phyloP scores from a whole-genome alignment of 257 asterid genomes.

The Echium plantagineum region DNA sequence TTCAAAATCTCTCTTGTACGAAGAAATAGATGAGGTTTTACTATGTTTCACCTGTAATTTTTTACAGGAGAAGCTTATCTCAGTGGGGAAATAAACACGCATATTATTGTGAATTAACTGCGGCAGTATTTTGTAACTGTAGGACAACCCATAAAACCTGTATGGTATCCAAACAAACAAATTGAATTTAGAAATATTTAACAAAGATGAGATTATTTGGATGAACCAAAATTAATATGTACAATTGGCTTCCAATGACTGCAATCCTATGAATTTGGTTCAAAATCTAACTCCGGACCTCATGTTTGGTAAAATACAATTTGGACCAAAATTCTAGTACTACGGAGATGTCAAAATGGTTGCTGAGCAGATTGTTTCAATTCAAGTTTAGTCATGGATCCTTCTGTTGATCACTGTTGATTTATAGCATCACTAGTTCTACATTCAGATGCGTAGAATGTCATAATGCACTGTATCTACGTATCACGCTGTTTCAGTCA shows the following conservation, averaged over 20 bases:
- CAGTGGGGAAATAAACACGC: conserved; percentile 1
- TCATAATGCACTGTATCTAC: background rate
- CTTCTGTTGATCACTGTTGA: background rate
- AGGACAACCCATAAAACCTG: too few relatives aligned
- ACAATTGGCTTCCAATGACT: background rate
- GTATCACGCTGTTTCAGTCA: background rate
- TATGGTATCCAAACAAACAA: background rate
- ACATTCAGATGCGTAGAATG: background rate
- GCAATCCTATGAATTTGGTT: background rate
- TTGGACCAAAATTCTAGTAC: background rate
- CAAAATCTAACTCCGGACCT: too few relatives aligned
- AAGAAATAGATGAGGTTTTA: conserved; percentile 44
- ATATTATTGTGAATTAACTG: background rate
- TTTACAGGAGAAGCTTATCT: background rate
- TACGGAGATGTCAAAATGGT: too few relatives aligned
- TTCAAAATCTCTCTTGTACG: conserved; percentile 49
- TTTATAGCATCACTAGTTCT: background rate
- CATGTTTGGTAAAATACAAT: background rate
- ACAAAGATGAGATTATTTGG: background rate
- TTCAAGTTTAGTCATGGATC: background rate
- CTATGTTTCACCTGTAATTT: conserved; percentile 59
- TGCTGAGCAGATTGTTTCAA: background rate
- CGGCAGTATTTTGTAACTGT: background rate
- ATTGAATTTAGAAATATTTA: background rate
- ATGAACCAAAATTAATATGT: too few relatives aligned